Conservation (phyloP, 257 asterid species). For the Nicotiana tabacum region DNA sequence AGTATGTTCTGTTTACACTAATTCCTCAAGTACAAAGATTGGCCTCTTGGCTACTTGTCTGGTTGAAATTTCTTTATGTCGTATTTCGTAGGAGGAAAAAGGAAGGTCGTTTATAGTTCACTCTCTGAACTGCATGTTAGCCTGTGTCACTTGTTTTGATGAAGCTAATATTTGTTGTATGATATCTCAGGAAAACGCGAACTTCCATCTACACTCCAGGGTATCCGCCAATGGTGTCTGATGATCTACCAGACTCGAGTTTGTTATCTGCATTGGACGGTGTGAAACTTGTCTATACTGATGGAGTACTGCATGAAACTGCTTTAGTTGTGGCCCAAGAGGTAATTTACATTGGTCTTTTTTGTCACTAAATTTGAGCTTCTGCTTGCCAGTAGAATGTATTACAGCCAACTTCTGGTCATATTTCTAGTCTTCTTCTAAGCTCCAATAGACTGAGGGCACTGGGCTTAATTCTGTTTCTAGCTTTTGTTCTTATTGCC, state of each 20-base stretch:
- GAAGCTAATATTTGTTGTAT: background rate
- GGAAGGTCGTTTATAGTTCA: background rate
- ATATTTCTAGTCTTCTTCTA: background rate
- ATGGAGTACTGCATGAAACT: conserved; percentile 71
- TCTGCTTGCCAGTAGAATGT: background rate
- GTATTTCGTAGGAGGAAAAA: background rate
- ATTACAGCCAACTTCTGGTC: background rate
- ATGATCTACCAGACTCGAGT: conserved; percentile 56
- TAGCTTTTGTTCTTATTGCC: background rate
- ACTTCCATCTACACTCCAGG: conserved; percentile 95
- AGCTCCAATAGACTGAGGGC: background rate
- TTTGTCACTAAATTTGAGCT: background rate
- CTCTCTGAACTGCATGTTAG: background rate
- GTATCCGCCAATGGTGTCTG: conserved; percentile 77
- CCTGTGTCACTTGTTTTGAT: background rate
- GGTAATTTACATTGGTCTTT: conserved; percentile 37
- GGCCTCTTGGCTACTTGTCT: background rate
- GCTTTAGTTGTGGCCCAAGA: conserved; percentile 72
- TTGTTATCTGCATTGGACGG: conserved; percentile 60
- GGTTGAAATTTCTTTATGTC: background rate
- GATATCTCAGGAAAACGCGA: conserved; percentile 70
- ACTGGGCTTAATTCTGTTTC: background rate
- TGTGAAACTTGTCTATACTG: conserved; percentile 64
- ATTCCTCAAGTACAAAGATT: background rate
- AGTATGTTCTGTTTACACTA: background rate